phyloP scores from a whole-genome alignment of 1,139 yeast genomes.

The Torulaspora globosa region DNA sequence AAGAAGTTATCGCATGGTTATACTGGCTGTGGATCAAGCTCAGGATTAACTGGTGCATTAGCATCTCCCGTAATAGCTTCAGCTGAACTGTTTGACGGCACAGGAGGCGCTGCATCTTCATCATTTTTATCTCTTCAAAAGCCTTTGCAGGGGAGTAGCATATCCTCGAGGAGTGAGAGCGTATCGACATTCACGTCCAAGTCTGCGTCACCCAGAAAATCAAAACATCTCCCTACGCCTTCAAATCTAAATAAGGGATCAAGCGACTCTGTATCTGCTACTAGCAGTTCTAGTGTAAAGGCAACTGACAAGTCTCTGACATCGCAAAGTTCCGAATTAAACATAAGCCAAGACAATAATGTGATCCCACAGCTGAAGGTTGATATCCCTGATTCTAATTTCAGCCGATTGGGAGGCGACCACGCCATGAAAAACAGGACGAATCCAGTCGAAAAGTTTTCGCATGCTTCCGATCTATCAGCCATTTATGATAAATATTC shows the following conservation, averaged over 20 bases:
- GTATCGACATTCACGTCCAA: conserved; percentile 7
- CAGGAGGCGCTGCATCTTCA: conserved; percentile 17
- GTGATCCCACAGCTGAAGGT: conserved; percentile 4
- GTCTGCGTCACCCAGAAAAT: conserved; percentile 9
- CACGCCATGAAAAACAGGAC: conserved; percentile 1
- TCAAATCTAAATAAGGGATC: conserved; percentile 1
- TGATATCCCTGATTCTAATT: conserved; percentile 15
- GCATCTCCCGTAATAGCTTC: conserved; percentile 43
- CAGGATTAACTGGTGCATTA: conserved; percentile 59
- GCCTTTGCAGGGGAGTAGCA: conserved; percentile 7
- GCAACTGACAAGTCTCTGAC: conserved; percentile 4
- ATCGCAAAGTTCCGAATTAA: conserved; percentile 4
- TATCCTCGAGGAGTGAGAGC: conserved; percentile 7
- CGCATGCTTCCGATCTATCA: conserved; percentile 17
- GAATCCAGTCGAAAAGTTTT: conserved; percentile 8
- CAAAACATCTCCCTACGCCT: conserved; percentile 1
- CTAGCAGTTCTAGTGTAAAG: conserved; percentile 4
- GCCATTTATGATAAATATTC: conserved; percentile 28
- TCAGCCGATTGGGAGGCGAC: conserved; percentile 6
- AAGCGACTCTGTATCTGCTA: conserved; percentile 5
- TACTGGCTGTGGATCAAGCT: conserved; percentile 73
- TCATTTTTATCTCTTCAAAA: conserved; percentile 11
- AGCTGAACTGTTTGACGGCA: conserved; percentile 37
- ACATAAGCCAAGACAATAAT: background rate
- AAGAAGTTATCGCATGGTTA: conserved; percentile 68